phyloP scores from a whole-genome alignment of 768 basidiomycete species.

The Phanerodontia chrysosporium region DNA sequence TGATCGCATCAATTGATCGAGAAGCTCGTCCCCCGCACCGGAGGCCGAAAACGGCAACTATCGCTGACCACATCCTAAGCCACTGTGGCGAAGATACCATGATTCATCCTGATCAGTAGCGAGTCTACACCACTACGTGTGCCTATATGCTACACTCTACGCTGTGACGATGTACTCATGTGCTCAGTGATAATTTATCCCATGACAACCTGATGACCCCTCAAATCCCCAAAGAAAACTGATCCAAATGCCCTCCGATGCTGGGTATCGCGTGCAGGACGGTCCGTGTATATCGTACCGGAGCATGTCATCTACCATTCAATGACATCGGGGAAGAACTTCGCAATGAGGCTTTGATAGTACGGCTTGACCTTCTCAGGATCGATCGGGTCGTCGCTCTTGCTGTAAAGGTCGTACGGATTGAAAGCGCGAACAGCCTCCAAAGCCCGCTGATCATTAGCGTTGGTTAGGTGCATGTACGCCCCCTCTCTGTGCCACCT shows the following conservation, averaged over 20 bases:
- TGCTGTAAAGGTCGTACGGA: slow-evolving; percentile 93
- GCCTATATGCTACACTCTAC: neutral
- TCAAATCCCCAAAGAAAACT: neutral
- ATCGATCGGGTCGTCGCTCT: slow-evolving; percentile 67
- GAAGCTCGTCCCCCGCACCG: neutral
- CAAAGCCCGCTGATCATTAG: slow-evolving; percentile 59
- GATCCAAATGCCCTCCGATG: neutral
- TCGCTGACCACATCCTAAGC: neutral
- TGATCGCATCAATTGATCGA: neutral
- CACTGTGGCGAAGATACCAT: too few species aligned
- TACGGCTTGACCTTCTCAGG: slow-evolving; percentile 70
- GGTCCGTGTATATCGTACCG: neutral
- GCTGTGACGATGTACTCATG: too few species aligned
- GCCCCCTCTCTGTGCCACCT: slow-evolving; percentile 89
- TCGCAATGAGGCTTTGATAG: slow-evolving; percentile 76
- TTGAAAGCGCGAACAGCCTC: slow-evolving; percentile 84
- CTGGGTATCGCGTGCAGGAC: neutral
- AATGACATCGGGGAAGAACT: slow-evolving; percentile 78
- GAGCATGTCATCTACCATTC: slow-evolving; percentile 56
- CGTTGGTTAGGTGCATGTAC: slow-evolving; percentile 74
- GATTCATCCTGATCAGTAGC: too few species aligned
- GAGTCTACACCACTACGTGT: too few species aligned
- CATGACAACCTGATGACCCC: neutral
- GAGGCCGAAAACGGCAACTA: neutral
- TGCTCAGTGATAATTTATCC: neutral